phyloP scores from a whole-genome alignment of 2,329 filamentous ascomycete genomes.

The Elsinoe ampelina region DNA sequence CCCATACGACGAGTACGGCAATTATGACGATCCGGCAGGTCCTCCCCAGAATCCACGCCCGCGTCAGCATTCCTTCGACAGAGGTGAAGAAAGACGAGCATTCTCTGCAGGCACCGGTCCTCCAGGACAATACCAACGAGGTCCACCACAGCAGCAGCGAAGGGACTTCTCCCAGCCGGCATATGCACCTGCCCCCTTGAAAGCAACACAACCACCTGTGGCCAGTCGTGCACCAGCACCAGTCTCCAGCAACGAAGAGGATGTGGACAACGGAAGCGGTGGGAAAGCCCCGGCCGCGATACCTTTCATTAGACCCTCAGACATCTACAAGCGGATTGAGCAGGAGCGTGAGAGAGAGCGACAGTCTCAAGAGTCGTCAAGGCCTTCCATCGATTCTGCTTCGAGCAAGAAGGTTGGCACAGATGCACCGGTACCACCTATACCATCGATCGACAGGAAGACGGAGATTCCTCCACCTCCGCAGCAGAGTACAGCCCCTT shows the following conservation, averaged over 20 bases:
- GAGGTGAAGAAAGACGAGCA: slow-evolving; percentile 43
- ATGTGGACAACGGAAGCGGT: background rate
- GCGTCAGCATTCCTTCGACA: slow-evolving; percentile 45
- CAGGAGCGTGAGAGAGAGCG: slow-evolving; percentile 53
- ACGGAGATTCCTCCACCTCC: background rate
- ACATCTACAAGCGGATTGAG: slow-evolving; percentile 65
- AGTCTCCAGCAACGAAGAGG: background rate
- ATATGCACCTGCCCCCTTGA: slow-evolving; percentile 39
- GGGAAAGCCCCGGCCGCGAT: slow-evolving; percentile 29
- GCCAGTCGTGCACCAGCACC: slow-evolving; percentile 36
- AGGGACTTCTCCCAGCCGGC: slow-evolving; percentile 46
- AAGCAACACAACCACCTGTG: slow-evolving; percentile 15
- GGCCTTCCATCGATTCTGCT: slow-evolving; percentile 47
- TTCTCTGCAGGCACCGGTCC: slow-evolving; percentile 27
- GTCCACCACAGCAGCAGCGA: slow-evolving; percentile 18
- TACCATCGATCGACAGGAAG: slow-evolving; percentile 16
- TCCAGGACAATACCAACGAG: slow-evolving; percentile 5
- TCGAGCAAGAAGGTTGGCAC: background rate
- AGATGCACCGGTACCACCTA: background rate
- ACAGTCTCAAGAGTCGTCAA: slow-evolving; percentile 48
- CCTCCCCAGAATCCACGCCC: slow-evolving; percentile 32
- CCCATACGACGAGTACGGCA: slow-evolving; percentile 49
- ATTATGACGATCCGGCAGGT: slow-evolving; percentile 37
- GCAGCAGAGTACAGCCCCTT: slow-evolving; percentile 4
- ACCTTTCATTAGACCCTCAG: slow-evolving; percentile 62